A percentile compares a stretch with the other conserved stretches of the same genome.
Conservation (phyloP, 2,329 filamentous ascomycete genomes). For the Hypoxylon sp. region DNA sequence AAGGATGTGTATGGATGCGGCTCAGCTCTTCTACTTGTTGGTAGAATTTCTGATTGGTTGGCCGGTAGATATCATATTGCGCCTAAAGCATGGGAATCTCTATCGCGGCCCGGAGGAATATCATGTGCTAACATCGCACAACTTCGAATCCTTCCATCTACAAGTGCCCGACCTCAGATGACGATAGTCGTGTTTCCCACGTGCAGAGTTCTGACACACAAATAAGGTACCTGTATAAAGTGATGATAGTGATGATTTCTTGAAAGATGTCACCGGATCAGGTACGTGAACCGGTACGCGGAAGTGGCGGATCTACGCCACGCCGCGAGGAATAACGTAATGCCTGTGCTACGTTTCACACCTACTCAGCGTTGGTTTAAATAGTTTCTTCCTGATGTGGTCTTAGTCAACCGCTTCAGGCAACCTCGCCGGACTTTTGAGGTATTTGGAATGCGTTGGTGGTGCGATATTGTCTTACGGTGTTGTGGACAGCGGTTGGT, state of each 20-base stretch:
- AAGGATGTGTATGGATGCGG: constrained; percentile 17
- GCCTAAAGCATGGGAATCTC: background rate
- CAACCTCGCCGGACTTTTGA: constrained; percentile 4
- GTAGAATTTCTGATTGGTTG: constrained; percentile 3
- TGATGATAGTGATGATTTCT: background rate
- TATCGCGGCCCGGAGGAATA: constrained; percentile 1
- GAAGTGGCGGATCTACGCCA: background rate
- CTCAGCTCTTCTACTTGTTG: constrained; percentile 4
- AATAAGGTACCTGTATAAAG: background rate
- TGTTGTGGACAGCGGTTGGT: background rate
- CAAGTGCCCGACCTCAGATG: background rate
- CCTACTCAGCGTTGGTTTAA: background rate
- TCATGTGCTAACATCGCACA: constrained; percentile 7
- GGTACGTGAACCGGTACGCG: background rate
- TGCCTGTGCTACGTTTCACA: constrained; percentile 2
- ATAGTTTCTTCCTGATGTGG: constrained; percentile 1
- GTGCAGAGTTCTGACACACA: background rate
- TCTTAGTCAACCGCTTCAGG: constrained; percentile 7
- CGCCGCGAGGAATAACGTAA: background rate
- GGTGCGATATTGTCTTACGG: background rate
- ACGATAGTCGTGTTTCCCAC: background rate
- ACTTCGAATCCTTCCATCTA: constrained; percentile 12
- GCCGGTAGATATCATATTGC: background rate
- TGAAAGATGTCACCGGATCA: background rate
- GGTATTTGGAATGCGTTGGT: background rate